A percentile compares a stretch with the other conserved stretches of the same genome.
These are phyloP conservation scores for Fraxinus anomala DNA, from an alignment of 257 asterid species.

Conservation along the genomic window DNA sequence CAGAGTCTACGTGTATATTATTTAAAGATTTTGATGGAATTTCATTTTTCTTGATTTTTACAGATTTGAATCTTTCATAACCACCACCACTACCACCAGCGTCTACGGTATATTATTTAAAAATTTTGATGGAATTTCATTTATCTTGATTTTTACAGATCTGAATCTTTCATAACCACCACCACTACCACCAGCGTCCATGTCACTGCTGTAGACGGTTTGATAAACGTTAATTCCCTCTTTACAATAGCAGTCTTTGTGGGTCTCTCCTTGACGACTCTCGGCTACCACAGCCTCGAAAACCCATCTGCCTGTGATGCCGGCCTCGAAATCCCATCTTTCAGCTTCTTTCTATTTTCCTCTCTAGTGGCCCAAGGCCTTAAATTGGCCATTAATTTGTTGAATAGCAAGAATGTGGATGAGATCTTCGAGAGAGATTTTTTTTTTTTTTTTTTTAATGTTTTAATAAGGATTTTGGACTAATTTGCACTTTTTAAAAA, in stretches of 20 bases:
- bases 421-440: conserved; percentile 39
- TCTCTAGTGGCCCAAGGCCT: conserved; percentile 91
- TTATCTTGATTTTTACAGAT: too few relatives aligned
- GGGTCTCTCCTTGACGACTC: conserved; percentile 71
- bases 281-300: conserved; percentile 78
- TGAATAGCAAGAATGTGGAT: conserved; percentile 69
- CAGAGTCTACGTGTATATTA: conserved; percentile 39
- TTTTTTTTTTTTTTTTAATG: too few relatives aligned
- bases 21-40: neutral
- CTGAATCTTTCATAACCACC: too few relatives aligned
- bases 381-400: conserved; percentile 72
- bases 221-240: conserved; percentile 81
- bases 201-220: conserved; percentile 85
- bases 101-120: neutral
- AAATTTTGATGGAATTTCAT: neutral
- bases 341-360: conserved; percentile 91
- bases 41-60: too few relatives aligned
- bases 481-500: too few relatives aligned
- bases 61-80: too few relatives aligned
- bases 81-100: too few relatives aligned
- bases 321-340: conserved; percentile 66
- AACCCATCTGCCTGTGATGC: conserved; percentile 70
- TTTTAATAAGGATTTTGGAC: too few relatives aligned
- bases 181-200: conserved; percentile 54
- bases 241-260: conserved; percentile 89